phyloP scores from a whole-genome alignment of 768 basidiomycete genomes.

The Trametes cinnabarina region DNA sequence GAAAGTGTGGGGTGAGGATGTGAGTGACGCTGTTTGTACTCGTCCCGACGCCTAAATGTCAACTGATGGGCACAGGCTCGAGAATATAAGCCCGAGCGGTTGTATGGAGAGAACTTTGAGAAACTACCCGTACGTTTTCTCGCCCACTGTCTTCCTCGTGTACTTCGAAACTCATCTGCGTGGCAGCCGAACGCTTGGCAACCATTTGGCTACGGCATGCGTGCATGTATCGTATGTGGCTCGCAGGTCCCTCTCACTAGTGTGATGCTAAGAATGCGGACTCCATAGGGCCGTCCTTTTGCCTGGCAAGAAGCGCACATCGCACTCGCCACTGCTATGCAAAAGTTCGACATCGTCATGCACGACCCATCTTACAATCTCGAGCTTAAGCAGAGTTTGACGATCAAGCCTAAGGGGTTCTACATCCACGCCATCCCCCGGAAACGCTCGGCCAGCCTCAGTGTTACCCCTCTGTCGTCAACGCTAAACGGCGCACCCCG shows the following conservation, averaged over 20 bases:
- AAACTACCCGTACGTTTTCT: slow-evolving; percentile 38
- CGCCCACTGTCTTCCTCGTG: neutral
- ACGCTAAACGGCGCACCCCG: slow-evolving; percentile 8
- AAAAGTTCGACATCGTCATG: slow-evolving; percentile 45
- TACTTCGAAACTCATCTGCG: neutral
- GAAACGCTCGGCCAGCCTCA: slow-evolving; percentile 12
- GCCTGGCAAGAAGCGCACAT: slow-evolving; percentile 48
- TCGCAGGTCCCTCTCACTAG: too few relatives aligned
- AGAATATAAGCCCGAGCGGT: slow-evolving; percentile 46
- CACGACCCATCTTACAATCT: slow-evolving; percentile 44
- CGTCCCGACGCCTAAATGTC: too few relatives aligned
- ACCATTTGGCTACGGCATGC: slow-evolving; percentile 34
- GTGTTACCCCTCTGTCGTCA: slow-evolving; percentile 19
- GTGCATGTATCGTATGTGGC: slow-evolving; percentile 29
- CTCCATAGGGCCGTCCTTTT: slow-evolving; percentile 37
- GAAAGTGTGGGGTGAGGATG: slow-evolving; percentile 49
- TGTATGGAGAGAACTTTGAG: slow-evolving; percentile 51
- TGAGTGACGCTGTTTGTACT: slow-evolving; percentile 24
- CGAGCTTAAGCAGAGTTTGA: slow-evolving; percentile 42
- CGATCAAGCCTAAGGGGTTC: slow-evolving; percentile 46
- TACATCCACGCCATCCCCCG: slow-evolving; percentile 40
- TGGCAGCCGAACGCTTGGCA: slow-evolving; percentile 44
- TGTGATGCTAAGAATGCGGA: too few relatives aligned
- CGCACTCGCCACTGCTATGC: slow-evolving; percentile 40
- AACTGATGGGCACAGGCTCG: slow-evolving; percentile 24